Evolutionary conservation across 2,329 filamentous ascomycete species (phyloP).

Genomic region (Alternaria ethzedia): DNA sequence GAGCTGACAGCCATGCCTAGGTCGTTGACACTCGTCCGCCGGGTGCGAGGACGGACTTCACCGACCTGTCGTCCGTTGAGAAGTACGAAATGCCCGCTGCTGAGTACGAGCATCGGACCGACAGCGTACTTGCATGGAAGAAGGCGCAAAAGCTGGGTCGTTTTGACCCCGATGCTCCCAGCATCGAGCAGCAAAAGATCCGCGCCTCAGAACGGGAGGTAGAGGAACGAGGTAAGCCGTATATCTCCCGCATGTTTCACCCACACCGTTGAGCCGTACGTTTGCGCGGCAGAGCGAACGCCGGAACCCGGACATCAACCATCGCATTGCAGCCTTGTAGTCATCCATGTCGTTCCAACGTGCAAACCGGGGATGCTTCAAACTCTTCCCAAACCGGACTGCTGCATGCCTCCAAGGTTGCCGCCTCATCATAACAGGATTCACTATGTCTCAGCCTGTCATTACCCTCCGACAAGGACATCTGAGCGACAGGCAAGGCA

Average conservation of each 20-base stretch:
- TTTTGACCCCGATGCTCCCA: slow-evolving; percentile 85
- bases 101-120: slow-evolving; percentile 83
- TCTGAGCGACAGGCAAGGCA: slow-evolving; percentile 1
- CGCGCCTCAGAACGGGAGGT: slow-evolving; percentile 74
- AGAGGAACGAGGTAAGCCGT: slow-evolving; percentile 65
- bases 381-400: slow-evolving; percentile 21
- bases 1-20: slow-evolving; percentile 55
- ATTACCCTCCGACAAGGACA: slow-evolving; percentile 20
- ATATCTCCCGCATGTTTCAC: slow-evolving; percentile 16
- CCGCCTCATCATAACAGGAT: slow-evolving; percentile 10
- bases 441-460: slow-evolving; percentile 26
- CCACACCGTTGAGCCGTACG: slow-evolving; percentile 19
- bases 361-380: slow-evolving; percentile 23
- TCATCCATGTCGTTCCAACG: slow-evolving; percentile 2
- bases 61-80: slow-evolving; percentile 78
- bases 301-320: slow-evolving; percentile 6
- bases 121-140: slow-evolving; percentile 95
- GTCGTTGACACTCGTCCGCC: slow-evolving; percentile 81
- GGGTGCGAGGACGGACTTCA: slow-evolving; percentile 77
- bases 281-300: slow-evolving; percentile 19
- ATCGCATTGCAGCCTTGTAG: slow-evolving; percentile 16
- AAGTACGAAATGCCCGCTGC: slow-evolving; percentile 89
- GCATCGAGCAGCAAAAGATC: slow-evolving; percentile 74
- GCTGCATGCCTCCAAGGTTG: slow-evolving; percentile 19
- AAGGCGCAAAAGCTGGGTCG: slow-evolving; percentile 93